Percentiles rank a stretch among this genome's conserved stretches.
These are phyloP conservation scores for Candida wancherniae DNA, from an alignment of 805 yeast species.

Conservation along the genomic window DNA sequence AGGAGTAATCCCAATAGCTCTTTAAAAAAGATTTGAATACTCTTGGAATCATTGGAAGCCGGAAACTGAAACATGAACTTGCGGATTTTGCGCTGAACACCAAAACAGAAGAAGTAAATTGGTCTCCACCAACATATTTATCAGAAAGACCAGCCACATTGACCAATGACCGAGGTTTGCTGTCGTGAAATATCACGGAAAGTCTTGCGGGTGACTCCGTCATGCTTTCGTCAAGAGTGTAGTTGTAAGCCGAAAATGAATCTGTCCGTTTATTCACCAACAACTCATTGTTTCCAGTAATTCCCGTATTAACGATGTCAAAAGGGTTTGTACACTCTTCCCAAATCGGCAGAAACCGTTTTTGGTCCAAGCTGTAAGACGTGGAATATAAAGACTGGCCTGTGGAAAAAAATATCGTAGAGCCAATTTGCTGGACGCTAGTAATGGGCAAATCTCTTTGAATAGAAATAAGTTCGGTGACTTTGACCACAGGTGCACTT, in stretches of 20 bases:
- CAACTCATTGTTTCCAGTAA: slow-evolving; percentile 15
- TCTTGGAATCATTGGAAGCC: slow-evolving; percentile 29
- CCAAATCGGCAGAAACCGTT: slow-evolving; percentile 26
- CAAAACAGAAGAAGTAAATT: slow-evolving; percentile 29
- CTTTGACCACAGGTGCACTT: slow-evolving; percentile 14
- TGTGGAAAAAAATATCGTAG: slow-evolving; percentile 30
- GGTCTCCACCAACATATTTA: slow-evolving; percentile 31
- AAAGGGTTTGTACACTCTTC: slow-evolving; percentile 26
- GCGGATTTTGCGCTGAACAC: slow-evolving; percentile 17
- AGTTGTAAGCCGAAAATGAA: slow-evolving; percentile 29
- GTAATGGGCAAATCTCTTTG: slow-evolving; percentile 29
- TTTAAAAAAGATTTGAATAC: slow-evolving; percentile 23
- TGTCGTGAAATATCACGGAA: slow-evolving; percentile 25
- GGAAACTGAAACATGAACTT: slow-evolving; percentile 12
- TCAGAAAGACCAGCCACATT: slow-evolving; percentile 24
- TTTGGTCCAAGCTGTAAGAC: slow-evolving; percentile 28
- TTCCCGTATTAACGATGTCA: slow-evolving; percentile 23
- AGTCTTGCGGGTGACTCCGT: neutral
- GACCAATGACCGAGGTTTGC: slow-evolving; percentile 28
- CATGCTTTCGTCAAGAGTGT: slow-evolving; percentile 1
- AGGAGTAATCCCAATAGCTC: slow-evolving; percentile 18
- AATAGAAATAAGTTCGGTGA: slow-evolving; percentile 30
- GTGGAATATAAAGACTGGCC: slow-evolving; percentile 28
- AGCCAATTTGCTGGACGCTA: slow-evolving; percentile 30
- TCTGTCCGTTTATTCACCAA: slow-evolving; percentile 32